Evolutionary conservation across 1,284 basidiomycete genomes (phyloP), one percentile per base, ranked within the genome.

Genomic region (Sanguinoderma infundibulare): DNA sequence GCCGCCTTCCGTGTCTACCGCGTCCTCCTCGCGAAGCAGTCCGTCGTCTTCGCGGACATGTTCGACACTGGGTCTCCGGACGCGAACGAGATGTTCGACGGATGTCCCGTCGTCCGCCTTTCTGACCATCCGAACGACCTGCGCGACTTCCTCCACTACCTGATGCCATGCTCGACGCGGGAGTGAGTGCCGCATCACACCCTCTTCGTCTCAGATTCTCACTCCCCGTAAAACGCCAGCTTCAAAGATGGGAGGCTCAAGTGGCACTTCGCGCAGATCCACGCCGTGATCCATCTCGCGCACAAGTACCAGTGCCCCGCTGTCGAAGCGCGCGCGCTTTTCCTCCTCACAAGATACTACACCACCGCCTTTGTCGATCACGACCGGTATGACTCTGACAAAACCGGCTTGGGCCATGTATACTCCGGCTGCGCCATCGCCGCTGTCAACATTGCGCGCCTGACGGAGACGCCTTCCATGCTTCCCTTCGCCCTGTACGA

Each of bases 11-110:
- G 59, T 2, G 35, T 69, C 20, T 62, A 67, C 59, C 30, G 56
- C 0, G 55, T 59, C 7, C 51, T 67, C 26, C 55, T 69, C 8
- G 57, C 58, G 4, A 15, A 46, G 4, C 59, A 62, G n/a, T 69
- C 67, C 5, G 17, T 46, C 9, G 57, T 69, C 4, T 69, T 69
- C 36, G 32, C 39, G 12, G 62, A 66, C 42, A 62, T 68, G 60
- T 60, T 68, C 26, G 35, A 46, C 2, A 22, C 34, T 15, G 30
- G 62, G n/a, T 44, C 60, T 7, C 65, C 62, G 36, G 57, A 57
- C 10, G 39, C 28, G 17, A 24, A 53, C 15, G 53, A 52, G 15
- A 40, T 15, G 2, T 39, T 63, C n/a, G 57, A 68, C 14, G 67
- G 62, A 22, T 65, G 63, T 38, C 57, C 59, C 10, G 39, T 67